Conservation (phyloP, 805 yeast genomes). For the Metschnikowia corniflorae region DNA sequence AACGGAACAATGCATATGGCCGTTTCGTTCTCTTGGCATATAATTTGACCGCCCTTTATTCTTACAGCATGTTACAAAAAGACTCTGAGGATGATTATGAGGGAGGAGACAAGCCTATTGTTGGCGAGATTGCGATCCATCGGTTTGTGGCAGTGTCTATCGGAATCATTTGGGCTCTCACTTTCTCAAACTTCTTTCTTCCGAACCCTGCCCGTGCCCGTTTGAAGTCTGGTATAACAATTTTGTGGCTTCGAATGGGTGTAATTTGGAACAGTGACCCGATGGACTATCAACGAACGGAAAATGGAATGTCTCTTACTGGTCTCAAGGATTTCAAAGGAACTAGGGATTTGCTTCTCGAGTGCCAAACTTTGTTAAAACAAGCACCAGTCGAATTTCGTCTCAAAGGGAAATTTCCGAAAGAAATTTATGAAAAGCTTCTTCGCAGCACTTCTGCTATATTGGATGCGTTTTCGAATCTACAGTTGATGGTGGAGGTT, state of each 20-base stretch:
- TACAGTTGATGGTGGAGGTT: slow-evolving; percentile 63
- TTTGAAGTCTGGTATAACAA: slow-evolving; percentile 59
- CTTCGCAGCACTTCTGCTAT: slow-evolving; percentile 58
- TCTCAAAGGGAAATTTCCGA: slow-evolving; percentile 69
- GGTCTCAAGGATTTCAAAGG: slow-evolving; percentile 47
- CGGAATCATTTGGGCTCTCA: slow-evolving; percentile 76
- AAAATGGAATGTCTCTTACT: slow-evolving; percentile 21
- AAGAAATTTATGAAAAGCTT: slow-evolving; percentile 46
- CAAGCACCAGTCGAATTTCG: slow-evolving; percentile 77
- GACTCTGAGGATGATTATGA: slow-evolving; percentile 60
- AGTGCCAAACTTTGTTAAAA: slow-evolving; percentile 54
- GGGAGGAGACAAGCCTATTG: slow-evolving; percentile 66
- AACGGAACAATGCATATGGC: slow-evolving; percentile 58
- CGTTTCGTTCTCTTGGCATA: slow-evolving; percentile 70
- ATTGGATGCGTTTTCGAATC: slow-evolving; percentile 71
- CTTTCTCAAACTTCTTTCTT: slow-evolving; percentile 59
- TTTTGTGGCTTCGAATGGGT: slow-evolving; percentile 78
- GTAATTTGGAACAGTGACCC: slow-evolving; percentile 79
- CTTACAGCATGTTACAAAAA: slow-evolving; percentile 61
- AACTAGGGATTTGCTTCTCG: slow-evolving; percentile 54
- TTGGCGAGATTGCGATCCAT: slow-evolving; percentile 73
- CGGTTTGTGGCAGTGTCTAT: slow-evolving; percentile 66
- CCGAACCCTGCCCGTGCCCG: slow-evolving; percentile 77
- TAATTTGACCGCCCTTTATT: slow-evolving; percentile 73
- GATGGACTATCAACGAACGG: slow-evolving; percentile 38